A percentile compares a stretch with the other conserved stretches of the same genome.
phyloP scores from a whole-genome alignment of 169 alveolate species.

The Babesia ovata region DNA sequence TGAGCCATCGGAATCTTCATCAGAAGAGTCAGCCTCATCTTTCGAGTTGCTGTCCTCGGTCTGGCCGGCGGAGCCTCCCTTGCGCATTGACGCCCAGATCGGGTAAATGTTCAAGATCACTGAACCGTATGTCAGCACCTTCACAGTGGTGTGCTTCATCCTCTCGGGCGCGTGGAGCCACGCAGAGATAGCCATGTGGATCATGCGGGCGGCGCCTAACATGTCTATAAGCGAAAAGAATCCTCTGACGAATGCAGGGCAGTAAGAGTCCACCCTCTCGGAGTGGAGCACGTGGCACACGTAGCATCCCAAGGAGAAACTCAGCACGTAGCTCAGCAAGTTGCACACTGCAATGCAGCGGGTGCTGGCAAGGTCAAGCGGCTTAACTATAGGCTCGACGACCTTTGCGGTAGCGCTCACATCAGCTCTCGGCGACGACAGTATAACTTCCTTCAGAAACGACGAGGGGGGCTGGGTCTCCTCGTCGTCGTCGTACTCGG shows the following conservation, averaged over 20 bases:
- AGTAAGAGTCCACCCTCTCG: constrained; percentile 14
- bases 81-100: constrained; percentile 17
- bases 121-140: constrained; percentile 51
- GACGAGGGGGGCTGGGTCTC: constrained; percentile 25
- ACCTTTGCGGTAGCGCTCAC: neutral
- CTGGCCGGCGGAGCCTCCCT: neutral
- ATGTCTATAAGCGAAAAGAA: constrained; percentile 23
- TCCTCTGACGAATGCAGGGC: constrained; percentile 33
- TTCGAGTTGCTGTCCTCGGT: neutral
- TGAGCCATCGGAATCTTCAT: too few relatives aligned
- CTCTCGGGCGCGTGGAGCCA: constrained; percentile 39
- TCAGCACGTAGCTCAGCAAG: constrained; percentile 32
- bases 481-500: constrained; percentile 63
- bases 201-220: constrained; percentile 13
- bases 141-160: constrained; percentile 4
- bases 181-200: constrained; percentile 5
- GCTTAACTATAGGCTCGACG: neutral
- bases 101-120: constrained; percentile 49
- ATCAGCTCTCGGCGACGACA: constrained; percentile 1
- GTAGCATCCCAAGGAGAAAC: constrained; percentile 40
- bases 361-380: constrained; percentile 27
- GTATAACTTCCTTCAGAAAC: constrained; percentile 12
- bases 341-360: constrained; percentile 34
- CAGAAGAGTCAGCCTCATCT: neutral
- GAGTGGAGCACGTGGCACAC: constrained; percentile 45